Conservation (phyloP, 176 grass and related monocot species). For the Ensete ventricosum region DNA sequence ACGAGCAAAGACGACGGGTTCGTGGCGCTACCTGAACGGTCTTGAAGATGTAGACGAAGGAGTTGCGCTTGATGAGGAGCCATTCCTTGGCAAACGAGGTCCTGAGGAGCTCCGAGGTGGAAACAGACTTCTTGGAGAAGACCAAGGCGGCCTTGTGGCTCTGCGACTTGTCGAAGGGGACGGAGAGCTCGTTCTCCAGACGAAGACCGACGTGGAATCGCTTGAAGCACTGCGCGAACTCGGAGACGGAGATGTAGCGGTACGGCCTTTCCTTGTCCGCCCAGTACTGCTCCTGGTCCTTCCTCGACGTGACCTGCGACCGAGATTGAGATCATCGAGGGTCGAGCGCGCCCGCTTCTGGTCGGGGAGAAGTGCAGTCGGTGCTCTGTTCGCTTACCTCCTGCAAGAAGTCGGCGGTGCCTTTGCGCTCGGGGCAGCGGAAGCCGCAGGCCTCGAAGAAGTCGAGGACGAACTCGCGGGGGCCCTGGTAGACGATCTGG, state of each 20-base stretch:
- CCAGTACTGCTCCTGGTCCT: constrained; percentile 71
- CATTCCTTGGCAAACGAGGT: constrained; percentile 83
- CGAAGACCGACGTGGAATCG: constrained; percentile 58
- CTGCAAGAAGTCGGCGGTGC: constrained; percentile 96
- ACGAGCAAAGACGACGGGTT: constrained; percentile 1
- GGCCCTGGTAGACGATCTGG: constrained; percentile 95
- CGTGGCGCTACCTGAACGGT: constrained; percentile 48
- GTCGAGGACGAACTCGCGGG: constrained; percentile 54
- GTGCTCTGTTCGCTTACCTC: constrained; percentile 31
- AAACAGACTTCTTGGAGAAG: constrained; percentile 55
- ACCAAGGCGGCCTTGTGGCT: constrained; percentile 75
- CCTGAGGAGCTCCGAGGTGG: constrained; percentile 62
- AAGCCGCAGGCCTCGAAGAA: constrained; percentile 79
- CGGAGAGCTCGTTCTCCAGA: constrained; percentile 51
- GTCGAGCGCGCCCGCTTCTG: too few species aligned
- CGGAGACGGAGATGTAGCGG: constrained; percentile 48
- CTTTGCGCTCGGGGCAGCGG: constrained; percentile 78
- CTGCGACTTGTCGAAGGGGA: constrained; percentile 22
- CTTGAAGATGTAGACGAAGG: constrained; percentile 92
- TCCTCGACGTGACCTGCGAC: constrained; percentile 60
- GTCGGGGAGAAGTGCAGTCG: not conserved
- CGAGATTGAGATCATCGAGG: not conserved
- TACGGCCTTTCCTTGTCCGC: constrained; percentile 36
- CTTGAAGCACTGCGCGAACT: constrained; percentile 50
- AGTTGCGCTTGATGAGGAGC: constrained; percentile 96